Evolutionary conservation across 75 land plant species (phyloP).

Genomic region (Isoetes taiwanensis): DNA sequence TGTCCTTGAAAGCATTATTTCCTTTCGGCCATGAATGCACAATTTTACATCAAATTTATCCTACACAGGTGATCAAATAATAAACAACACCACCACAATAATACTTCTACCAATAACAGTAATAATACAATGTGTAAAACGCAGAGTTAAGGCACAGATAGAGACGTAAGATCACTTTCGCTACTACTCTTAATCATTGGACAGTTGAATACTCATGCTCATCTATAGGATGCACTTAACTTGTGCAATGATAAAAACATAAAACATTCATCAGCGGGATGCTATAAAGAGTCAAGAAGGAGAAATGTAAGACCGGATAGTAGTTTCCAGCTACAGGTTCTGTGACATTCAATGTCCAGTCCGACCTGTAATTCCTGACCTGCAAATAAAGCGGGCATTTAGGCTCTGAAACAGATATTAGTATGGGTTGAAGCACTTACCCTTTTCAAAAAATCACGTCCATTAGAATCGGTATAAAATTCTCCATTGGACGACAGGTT

Average conservation of each 20-base stretch:
- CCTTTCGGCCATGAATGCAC: too few species aligned
- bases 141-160: too few species aligned
- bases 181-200: neutral
- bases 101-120: too few species aligned
- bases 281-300: neutral
- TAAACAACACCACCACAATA: too few species aligned
- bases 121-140: too few species aligned
- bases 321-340: conserved; percentile 23
- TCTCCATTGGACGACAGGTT: conserved; percentile 36
- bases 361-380: conserved; percentile 19
- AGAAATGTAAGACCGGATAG: conserved; percentile 16
- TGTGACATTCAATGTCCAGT: conserved; percentile 21
- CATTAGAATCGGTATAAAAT: conserved; percentile 87
- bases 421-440: conserved; percentile 21
- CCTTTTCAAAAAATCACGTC: conserved; percentile 86
- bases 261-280: too few species aligned
- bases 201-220: neutral
- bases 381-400: neutral
- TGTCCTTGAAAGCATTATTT: too few species aligned
- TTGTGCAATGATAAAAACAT: neutral
- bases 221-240: neutral
- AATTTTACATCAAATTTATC: too few species aligned
- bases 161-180: too few species aligned
- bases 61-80: too few species aligned
- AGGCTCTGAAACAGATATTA: neutral